Evolutionary conservation across 2,329 filamentous ascomycete genomes (phyloP), one percentile per base, ranked within the genome.

Genomic region (Cercospora berteroae): DNA sequence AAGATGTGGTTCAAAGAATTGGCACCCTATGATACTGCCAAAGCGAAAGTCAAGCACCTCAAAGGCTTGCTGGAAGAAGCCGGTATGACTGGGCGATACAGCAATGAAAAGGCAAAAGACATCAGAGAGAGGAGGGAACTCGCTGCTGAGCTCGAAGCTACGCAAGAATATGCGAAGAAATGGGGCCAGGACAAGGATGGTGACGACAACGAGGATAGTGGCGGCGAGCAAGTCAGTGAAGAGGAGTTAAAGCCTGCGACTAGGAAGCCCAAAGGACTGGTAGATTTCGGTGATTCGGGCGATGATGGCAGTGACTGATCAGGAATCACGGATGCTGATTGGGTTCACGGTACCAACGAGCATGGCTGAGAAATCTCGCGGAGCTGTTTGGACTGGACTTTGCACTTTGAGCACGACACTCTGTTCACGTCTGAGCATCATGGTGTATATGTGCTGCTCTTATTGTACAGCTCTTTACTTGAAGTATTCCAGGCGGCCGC

Each of bases 1-100:
- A 98, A 97, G 77, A 87, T 97, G 69, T 99, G 95, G 94, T 87
- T 86, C 60, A 88, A 90, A 70, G 93, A 97, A 79, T 85, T 99
- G 29, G 92, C 92, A 77, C 83, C 88, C 64, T 93, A 87, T 74
- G 86, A 89, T 64, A 91, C 94, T 25, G 77, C 85, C 4, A 90
- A 88, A 68, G 92, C 88, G 60, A 97, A 97, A 83, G 92, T 97
- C 69, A 85, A 84, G 62, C 92, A 97, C 77, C 84, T 99, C 7
- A 92, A 88, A 76, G 81, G 81, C 10, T 90, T 96, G 89, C 85
- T 99, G 27, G 84, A 85, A 36, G 93, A 96, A 31, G 84, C 88
- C 4, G 95, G 94, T 36, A 97, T 98, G 91, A 89, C 88, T 1
- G 94, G 94, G 0, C 88, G 94, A 16, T 97, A 93, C 79, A 96